Base-by-base conservation (phyloP, 495 filamentous ascomycete genomes). In the Penicillium paradoxum region DNA sequence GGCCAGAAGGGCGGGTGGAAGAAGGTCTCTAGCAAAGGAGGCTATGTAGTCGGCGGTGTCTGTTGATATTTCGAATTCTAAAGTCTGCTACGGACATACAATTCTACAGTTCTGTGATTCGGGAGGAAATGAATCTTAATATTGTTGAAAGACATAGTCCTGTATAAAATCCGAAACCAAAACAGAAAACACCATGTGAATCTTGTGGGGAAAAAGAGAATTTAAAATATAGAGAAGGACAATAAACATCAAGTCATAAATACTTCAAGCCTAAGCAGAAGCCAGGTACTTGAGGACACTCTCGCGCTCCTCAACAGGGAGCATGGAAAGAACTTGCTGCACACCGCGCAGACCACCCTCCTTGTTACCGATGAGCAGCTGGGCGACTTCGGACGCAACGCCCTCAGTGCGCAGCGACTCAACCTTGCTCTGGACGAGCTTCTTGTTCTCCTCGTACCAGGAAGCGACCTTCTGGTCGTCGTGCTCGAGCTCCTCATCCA, bases 361-460 rank as follows among this genome's bases (percentile, higher is more conserved):
- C 67, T 83, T 83, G 59, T 90, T 79, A 47, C 79, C 78, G 51
- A 89, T 83, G 60, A 97, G 71, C 29, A 97, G 66, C 34, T 79
- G 73, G 3, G 89, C 87, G 62, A 98, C 84, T 66, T 97, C 88
- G 21, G 78, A 78, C 6, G 87, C 83, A 15, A 96, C 77, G 36
- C 81, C 77, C 45, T 97, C 89, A 11, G 79, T 79, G 75, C 87
- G 89, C 56, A 97, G 70, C 14, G 73, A 64, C 60, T 97, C 91
- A 38, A 97, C 76, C 80, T 91, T 93, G 43, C 77, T 72, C 54
- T 85, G 74, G 13, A 97, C 82, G 5, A 74, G 67, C 75, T 91
- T 90, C 63, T 88, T 81, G 70, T 97, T 95, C 74, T 96, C 88
- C 79, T 98, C 93, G 65, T 96, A 97, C 95, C 95, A 98, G 51